Base-by-base conservation (phyloP, 2,329 filamentous ascomycete genomes). In the Penicillium fuscoglaucum region DNA sequence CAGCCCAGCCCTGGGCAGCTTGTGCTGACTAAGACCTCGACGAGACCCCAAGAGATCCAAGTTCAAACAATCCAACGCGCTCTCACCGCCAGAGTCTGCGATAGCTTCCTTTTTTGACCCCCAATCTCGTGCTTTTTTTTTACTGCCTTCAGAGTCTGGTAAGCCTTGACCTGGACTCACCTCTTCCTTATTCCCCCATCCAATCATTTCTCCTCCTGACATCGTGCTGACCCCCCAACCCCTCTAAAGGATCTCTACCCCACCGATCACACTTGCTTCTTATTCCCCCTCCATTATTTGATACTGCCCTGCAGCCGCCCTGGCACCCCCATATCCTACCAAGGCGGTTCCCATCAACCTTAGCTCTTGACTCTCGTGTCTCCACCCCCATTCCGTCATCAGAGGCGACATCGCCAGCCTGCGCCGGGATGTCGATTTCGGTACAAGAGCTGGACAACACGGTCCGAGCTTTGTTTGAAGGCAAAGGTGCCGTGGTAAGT, bases 401-500 rank as follows among this genome's bases (percentile, higher is more conserved):
- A 64, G 54, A 62, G 68, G 68, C 70, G 64, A 69, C 58, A 63
- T 66, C 68, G 67, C 68, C 68, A 66, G 64, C 63, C 66, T 68
- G 66, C 66, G 69, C 68, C 73, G 69, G 67, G 66, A 88, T 87
- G 85, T 84, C 85, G 70, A 79, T 85, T 75, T 84, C 90, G 72
- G 93, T 99, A 79, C 87, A 90, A 78, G 95, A 99, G 87, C 87
- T 99, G 82, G 95, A 99, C 86, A 88, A 84, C 78, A 95, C 92
- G 68, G 93, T 98, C 84, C 93, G 90, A 77, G 87, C 91, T 82
- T 98, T 99, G 80, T 99, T 96, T 74, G 93, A 98, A 81, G 93
- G 93, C 76, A 90, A 93, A 78, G 95, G 95, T 70, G 91, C 97
- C 61, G 86, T 92, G 83, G 92, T 96, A 83, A 71, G 88, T 80